These are phyloP conservation scores for Vitis hybrid DNA, from an alignment of 177 flowering plant species.

Conservation along the genomic window DNA sequence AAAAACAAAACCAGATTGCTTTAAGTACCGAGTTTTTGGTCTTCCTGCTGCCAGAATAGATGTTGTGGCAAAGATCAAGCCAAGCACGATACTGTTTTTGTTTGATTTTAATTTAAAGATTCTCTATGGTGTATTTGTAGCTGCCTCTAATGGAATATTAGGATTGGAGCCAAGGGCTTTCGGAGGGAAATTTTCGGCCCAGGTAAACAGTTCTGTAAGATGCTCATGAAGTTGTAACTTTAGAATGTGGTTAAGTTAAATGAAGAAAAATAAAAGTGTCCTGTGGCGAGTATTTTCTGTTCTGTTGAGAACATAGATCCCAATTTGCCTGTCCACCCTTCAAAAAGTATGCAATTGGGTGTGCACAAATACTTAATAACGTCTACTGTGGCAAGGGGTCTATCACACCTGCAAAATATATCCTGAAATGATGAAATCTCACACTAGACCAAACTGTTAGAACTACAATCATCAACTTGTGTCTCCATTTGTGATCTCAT, in stretches of 20 bases:
- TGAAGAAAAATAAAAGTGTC: not conserved
- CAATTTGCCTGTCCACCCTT: too few relatives aligned
- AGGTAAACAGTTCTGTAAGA: slow-evolving; percentile 14
- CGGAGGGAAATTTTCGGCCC: slow-evolving; percentile 34
- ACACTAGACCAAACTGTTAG: too few relatives aligned
- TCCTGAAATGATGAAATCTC: too few relatives aligned
- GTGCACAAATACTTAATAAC: too few relatives aligned
- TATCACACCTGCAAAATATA: too few relatives aligned
- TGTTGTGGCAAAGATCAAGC: slow-evolving; percentile 25
- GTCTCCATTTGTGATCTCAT: too few relatives aligned
- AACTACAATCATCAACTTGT: too few relatives aligned
- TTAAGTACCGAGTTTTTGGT: slow-evolving; percentile 29
- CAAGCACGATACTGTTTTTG: slow-evolving; percentile 25
- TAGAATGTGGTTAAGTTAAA: not conserved
- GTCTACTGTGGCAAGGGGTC: too few relatives aligned
- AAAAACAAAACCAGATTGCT: slow-evolving; percentile 36
- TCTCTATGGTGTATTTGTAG: slow-evolving; percentile 30
- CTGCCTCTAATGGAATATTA: slow-evolving; percentile 23
- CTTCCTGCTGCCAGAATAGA: slow-evolving; percentile 24
- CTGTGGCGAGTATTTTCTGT: too few relatives aligned
- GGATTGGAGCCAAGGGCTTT: slow-evolving; percentile 31
- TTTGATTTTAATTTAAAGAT: slow-evolving; percentile 35
- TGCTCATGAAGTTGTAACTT: not conserved
- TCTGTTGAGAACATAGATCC: too few relatives aligned
- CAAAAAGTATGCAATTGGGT: too few relatives aligned